Evolutionary conservation across 371 early-diverging fungal genomes (phyloP), one percentile per base, ranked within the genome.

Genomic region (Mucor racemosus): DNA sequence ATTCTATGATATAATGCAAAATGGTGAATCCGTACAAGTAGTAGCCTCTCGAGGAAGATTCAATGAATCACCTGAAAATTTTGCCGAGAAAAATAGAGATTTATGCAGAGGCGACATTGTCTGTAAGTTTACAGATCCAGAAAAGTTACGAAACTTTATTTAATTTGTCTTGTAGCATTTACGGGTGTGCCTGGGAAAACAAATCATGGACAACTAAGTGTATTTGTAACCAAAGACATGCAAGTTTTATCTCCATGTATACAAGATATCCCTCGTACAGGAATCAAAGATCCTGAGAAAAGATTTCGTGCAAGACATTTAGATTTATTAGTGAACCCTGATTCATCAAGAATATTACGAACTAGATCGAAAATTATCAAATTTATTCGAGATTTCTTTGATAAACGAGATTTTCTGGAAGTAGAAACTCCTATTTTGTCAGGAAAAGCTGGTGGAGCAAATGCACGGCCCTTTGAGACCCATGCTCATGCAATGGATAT

Each of bases 401-500:
- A 94, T 67, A 65, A 74, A 17, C 85, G 92, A 21, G 91, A 85
- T 5, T 99, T 98, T 75, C 58, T 97, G 9, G 99, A 99, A 72
- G 97, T 97, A 7, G 99, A 99, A 73, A 99, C 99, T 35, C 99
- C 99, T 0, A 87, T 98, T 42, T 77, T 99, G 61, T 92, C 94
- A 15, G 73, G 88, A 1, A 89, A 91, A 21, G 92, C 94, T 19
- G 99, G 99, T 19, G 99, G 99, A 39, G 99, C 99, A 6, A 93
- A 92, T 58, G 99, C 99, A 8, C 88, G 88, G 60, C 99, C 99
- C 5, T 99, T 99, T 71, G 78, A 81, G 4, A 99, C 98, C 1
- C 85, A 81, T 56, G 90, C 95, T 3, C 87, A 95, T 67, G 96
- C 95, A 0, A 74, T 97, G 19, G 82, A 84, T 38, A 82, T 90